Evolutionary conservation across 805 yeast genomes (phyloP).

Genomic region (Schwanniomyces pseudopolymorphus): DNA sequence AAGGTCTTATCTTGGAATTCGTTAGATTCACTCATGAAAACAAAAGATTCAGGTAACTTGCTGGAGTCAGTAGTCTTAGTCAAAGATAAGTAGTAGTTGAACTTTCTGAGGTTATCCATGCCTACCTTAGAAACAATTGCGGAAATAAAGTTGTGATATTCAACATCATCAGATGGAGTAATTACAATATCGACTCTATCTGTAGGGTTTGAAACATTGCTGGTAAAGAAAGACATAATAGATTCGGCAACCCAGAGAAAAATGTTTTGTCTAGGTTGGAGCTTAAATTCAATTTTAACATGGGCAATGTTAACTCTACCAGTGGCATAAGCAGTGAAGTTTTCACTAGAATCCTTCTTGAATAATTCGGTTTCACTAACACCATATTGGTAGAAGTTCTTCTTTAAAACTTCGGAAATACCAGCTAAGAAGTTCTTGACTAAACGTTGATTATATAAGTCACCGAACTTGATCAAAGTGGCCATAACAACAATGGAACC

Average conservation of each 20-base stretch:
- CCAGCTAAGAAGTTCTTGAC: conserved; percentile 56
- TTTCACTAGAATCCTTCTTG: conserved; percentile 62
- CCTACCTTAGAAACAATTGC: conserved; percentile 82
- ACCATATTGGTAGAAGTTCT: conserved; percentile 81
- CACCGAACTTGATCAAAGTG: conserved; percentile 57
- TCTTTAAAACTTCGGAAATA: conserved; percentile 51
- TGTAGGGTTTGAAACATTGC: conserved; percentile 52
- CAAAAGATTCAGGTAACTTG: conserved; percentile 70
- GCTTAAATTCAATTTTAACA: conserved; percentile 57
- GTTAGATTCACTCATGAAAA: conserved; percentile 84
- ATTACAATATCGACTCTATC: conserved; percentile 66
- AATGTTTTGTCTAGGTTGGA: conserved; percentile 79
- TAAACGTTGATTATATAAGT: conserved; percentile 51
- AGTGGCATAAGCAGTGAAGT: conserved; percentile 74
- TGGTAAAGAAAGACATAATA: conserved; percentile 55
- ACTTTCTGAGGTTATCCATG: conserved; percentile 75
- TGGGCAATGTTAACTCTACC: conserved; percentile 80
- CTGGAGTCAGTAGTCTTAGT: conserved; percentile 77
- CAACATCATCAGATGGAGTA: conserved; percentile 48
- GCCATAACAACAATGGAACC: conserved; percentile 51
- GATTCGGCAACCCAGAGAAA: conserved; percentile 66
- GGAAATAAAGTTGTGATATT: conserved; percentile 70
- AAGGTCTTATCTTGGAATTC: conserved; percentile 73
- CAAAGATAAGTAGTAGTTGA: conserved; percentile 78
- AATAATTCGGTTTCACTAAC: conserved; percentile 44